Conservation (phyloP, 2,329 filamentous ascomycete genomes). For the Neonectria magnoliae region DNA sequence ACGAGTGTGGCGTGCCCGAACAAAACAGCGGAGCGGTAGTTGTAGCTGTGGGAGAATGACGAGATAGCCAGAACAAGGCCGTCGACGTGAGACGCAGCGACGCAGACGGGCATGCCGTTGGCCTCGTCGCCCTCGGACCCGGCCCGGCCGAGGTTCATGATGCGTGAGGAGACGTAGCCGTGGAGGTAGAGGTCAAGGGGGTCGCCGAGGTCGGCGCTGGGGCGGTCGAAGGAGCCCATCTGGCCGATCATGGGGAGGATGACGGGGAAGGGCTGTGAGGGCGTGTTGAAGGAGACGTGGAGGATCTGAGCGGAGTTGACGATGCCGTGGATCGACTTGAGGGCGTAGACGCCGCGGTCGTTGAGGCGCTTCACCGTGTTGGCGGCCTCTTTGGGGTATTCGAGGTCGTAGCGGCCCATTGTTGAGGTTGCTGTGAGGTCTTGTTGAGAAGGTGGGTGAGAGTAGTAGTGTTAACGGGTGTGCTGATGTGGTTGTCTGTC, state of each 20-base stretch:
- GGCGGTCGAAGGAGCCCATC: conserved; percentile 76
- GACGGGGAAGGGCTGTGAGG: conserved; percentile 75
- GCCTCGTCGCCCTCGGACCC: conserved; percentile 23
- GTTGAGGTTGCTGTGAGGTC: conserved; percentile 7
- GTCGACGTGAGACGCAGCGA: conserved; percentile 80
- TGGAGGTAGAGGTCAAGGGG: conserved; percentile 83
- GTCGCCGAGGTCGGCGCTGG: conserved; percentile 68
- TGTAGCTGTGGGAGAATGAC: conserved; percentile 84
- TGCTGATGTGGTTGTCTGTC: background rate
- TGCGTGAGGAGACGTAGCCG: conserved; percentile 81
- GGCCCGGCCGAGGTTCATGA: conserved; percentile 71
- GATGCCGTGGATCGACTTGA: conserved; percentile 77
- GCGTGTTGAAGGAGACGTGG: conserved; percentile 79
- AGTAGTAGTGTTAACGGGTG: background rate
- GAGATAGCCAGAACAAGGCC: conserved; percentile 83
- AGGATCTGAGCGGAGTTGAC: conserved; percentile 79
- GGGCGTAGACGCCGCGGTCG: conserved; percentile 74
- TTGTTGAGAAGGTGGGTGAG: background rate
- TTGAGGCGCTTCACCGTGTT: conserved; percentile 76
- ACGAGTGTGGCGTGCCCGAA: conserved; percentile 80
- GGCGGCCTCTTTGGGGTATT: conserved; percentile 71
- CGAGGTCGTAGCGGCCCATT: conserved; percentile 54
- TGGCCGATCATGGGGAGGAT: conserved; percentile 88
- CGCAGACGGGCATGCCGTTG: conserved; percentile 73
- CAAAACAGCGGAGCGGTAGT: conserved; percentile 83